Base-by-base conservation (phyloP, 2,329 filamentous ascomycete genomes). In the Colletotrichum costaricense region DNA sequence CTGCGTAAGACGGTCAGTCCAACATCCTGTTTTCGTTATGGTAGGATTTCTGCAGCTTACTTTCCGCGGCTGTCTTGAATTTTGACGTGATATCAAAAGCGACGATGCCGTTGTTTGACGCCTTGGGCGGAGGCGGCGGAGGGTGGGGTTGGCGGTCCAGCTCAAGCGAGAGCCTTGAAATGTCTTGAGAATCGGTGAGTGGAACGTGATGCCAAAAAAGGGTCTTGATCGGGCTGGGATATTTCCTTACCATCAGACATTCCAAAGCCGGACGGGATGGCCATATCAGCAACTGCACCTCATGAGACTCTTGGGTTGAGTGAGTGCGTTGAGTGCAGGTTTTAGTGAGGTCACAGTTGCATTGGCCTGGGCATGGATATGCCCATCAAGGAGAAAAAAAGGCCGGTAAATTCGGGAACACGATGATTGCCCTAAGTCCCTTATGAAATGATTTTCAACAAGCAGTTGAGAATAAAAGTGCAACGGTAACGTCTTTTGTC, bases 1-100 rank as follows among this genome's bases (percentile, higher is more conserved):
- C 95, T 97, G 74, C 56, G 58, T 24, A 55, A 56, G 60, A 28
- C 7, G 26, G 75, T 83, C 65, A 84, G 79, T 16, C 22, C 7
- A 14, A 28, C 9, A 14, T 26, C 19, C 14, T 16, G 19, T 33
- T 12, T 7, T 22, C 28, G 4, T 16, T 3, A 3, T n/a, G n/a
- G 1, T 11, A 19, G 24, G 26, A 2, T 14, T 14, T n/a, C 58
- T 38, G 52, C 28, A 65, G 52, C 86, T 64, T 81, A 92, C 90
- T 84, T 66, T 85, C 83, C 28, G 87, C 85, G 12, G 90, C 91
- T 26, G 84, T 78, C 6, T 81, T 79, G 76, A 93, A 92, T 74
- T 85, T 85, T 22, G 86, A 79, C 2, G 90, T 92, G 65, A 93
- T 90, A 77, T 92, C 90, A 30, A 85, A 84, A 49, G 88, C 83